phyloP scores from a whole-genome alignment of 148 eudicot genomes.

The Euryodendron excelsum region DNA sequence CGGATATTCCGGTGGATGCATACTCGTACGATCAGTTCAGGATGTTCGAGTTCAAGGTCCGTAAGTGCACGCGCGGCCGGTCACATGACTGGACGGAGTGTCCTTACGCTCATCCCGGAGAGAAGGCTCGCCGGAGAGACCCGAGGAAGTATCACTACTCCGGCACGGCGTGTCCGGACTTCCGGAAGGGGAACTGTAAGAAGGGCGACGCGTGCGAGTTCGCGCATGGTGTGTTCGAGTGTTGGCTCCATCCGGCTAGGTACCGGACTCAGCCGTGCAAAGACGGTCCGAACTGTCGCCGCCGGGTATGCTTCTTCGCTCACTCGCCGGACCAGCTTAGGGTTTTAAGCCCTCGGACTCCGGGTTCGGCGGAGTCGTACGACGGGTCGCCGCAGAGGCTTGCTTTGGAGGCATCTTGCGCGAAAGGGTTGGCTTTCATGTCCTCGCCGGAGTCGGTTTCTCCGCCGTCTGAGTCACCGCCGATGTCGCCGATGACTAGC shows the following conservation, averaged over 20 bases:
- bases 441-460: constrained; percentile 26
- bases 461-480: constrained; percentile 42
- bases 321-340: constrained; percentile 72
- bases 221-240: constrained; percentile 84
- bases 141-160: constrained; percentile 61
- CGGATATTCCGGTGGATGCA: constrained; percentile 29
- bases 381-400: constrained; percentile 27
- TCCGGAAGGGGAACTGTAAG: constrained; percentile 54
- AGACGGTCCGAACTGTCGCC: constrained; percentile 56
- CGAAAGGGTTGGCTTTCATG: constrained; percentile 17
- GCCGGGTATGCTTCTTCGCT: constrained; percentile 79
- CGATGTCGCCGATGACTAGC: constrained; percentile 31
- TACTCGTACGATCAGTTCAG: constrained; percentile 51
- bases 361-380: constrained; percentile 3
- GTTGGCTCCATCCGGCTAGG: constrained; percentile 78
- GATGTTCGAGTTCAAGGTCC: constrained; percentile 74
- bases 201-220: constrained; percentile 74
- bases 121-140: constrained; percentile 78
- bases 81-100: constrained; percentile 92
- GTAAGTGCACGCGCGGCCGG: constrained; percentile 60
- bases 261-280: constrained; percentile 83
- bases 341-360: constrained; percentile 36
- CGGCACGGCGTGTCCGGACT: constrained; percentile 74
- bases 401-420: too few species aligned
- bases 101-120: constrained; percentile 78